Conservation (phyloP, 495 filamentous ascomycete genomes). For the Penicillium paradoxum region DNA sequence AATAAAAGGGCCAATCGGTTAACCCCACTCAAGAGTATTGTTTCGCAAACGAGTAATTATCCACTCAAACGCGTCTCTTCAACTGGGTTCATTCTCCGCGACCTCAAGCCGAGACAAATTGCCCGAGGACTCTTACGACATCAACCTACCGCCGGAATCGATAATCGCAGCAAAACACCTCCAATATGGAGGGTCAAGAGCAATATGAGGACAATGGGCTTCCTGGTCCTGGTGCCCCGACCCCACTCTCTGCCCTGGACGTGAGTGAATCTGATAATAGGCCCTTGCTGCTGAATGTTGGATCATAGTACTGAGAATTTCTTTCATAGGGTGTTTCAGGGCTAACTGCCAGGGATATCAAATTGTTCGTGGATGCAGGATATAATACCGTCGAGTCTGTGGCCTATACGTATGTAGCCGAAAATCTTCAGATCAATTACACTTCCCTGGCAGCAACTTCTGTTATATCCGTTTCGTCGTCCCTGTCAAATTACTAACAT, state of each 20-base stretch:
- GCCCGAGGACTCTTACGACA: neutral
- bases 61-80: slow-evolving; percentile 4
- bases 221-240: slow-evolving; percentile 87
- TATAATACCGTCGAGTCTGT: slow-evolving; percentile 93
- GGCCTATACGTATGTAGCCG: slow-evolving; percentile 69
- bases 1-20: neutral
- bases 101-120: neutral
- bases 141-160: neutral
- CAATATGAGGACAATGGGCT: slow-evolving; percentile 58
- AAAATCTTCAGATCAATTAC: neutral
- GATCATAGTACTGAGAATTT: slow-evolving; percentile 7
- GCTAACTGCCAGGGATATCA: slow-evolving; percentile 89
- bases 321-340: slow-evolving; percentile 66
- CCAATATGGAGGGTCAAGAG: slow-evolving; percentile 54
- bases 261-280: slow-evolving; percentile 41
- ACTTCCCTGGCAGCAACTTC: neutral
- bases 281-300: neutral
- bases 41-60: no score
- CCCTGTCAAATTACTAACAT: no score
- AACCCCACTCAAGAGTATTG: neutral
- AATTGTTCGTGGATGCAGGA: slow-evolving; percentile 84
- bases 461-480: neutral
- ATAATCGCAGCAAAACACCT: slow-evolving; percentile 44
- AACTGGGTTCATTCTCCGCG: neutral
- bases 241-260: slow-evolving; percentile 84